phyloP scores from a whole-genome alignment of 768 basidiomycete species.

The Trametes punicea region DNA sequence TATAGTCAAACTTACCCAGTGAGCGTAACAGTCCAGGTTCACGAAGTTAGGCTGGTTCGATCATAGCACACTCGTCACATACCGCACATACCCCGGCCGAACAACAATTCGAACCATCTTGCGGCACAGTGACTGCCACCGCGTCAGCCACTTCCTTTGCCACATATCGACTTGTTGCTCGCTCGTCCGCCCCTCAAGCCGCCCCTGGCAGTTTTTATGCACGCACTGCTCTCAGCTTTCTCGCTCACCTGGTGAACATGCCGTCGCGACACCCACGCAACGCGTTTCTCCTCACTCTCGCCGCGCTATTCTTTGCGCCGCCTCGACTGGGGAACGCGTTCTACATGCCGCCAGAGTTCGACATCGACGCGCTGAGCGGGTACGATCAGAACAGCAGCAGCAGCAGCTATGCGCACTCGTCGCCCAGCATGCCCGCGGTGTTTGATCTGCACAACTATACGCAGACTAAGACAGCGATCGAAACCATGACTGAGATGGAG shows the following conservation, averaged over 20 bases:
- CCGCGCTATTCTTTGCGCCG: not conserved
- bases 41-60: no score
- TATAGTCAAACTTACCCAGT: no score
- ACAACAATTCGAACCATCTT: no score
- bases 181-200: no score
- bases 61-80: no score
- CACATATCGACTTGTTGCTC: no score
- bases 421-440: not conserved
- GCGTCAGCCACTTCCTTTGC: no score
- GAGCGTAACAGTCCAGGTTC: no score
- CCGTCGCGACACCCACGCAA: not conserved
- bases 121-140: no score
- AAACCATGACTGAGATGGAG: not conserved
- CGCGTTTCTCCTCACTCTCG: not conserved
- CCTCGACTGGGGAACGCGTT: not conserved
- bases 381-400: not conserved
- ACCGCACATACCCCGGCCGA: no score
- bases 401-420: not conserved
- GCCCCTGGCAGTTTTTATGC: no score
- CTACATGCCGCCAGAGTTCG: conserved; percentile 15
- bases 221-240: not conserved
- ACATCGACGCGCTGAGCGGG: not conserved
- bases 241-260: not conserved
- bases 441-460: conserved; percentile 3
- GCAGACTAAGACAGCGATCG: not conserved